Conservation (phyloP, 129 eudicot species). For the Ambrosia trifida region DNA sequence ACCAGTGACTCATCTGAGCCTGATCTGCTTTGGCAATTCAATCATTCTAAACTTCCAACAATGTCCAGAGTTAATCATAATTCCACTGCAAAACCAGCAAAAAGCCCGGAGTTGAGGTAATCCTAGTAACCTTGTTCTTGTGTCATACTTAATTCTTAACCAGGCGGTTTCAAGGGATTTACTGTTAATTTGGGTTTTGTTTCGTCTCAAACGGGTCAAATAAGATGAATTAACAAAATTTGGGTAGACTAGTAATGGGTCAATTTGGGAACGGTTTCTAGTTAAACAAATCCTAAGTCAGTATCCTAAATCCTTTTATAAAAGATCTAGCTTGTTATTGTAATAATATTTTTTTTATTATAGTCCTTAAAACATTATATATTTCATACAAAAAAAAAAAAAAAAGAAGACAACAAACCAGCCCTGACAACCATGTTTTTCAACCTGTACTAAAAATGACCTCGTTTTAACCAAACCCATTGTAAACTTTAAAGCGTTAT, state of each 20-base stretch:
- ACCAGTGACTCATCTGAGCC: slow-evolving; percentile 94
- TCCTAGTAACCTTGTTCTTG: not conserved
- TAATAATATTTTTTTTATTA: too few species aligned
- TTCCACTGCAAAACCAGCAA: slow-evolving; percentile 45
- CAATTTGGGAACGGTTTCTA: too few species aligned
- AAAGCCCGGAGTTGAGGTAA: slow-evolving; percentile 82
- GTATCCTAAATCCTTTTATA: not conserved
- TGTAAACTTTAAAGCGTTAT: not conserved
- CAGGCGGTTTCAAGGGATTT: not conserved
- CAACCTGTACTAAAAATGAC: not conserved
- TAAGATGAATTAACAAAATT: not conserved
- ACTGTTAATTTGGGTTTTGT: not conserved
- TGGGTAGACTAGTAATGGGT: too few species aligned
- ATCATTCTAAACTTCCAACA: slow-evolving; percentile 66
- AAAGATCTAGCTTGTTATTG: not conserved
- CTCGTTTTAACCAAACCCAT: not conserved
- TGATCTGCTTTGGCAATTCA: slow-evolving; percentile 88
- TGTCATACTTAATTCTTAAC: not conserved
- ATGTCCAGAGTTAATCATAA: slow-evolving; percentile 44
- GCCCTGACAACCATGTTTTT: too few species aligned
- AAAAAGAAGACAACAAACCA: not conserved
- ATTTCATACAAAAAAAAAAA: too few species aligned
- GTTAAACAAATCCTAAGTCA: not conserved
- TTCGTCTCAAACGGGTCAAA: not conserved
- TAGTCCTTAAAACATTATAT: not conserved